Evolutionary conservation across 164 flowering plant genomes (phyloP), one percentile per base, ranked within the genome.

Genomic region (Chimonanthus praecox): DNA sequence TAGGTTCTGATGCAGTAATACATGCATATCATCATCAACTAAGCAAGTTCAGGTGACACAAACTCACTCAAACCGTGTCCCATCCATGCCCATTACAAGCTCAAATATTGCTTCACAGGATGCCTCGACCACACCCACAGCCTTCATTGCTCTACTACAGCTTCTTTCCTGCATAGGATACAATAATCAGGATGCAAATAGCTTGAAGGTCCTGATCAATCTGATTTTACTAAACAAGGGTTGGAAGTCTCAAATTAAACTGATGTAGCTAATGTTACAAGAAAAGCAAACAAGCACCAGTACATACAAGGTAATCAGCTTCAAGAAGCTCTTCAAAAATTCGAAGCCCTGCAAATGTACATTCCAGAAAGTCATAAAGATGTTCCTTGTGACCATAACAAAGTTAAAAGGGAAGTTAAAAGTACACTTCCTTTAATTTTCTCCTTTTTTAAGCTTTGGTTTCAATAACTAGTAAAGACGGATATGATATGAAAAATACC

Each of bases 41-140:
- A n/a, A 54, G 15, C 43, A 43, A 44, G 68, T 46, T 66, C 9
- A 20, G 51, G 48, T 48, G 71, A 79, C 54, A 10, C 46, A 44
- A 68, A 85, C 99, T 82, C 87, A 94, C 99, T 96, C 99, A 87
- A 86, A 96, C 67, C 99, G 92, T 73, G 89, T 86, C 48, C 87
- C 88, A 84, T 96, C 99, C 98, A 96, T 96, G 90, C 94, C 88
- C 99, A 96, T 96, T 67, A 96, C 86, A 86, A 94, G 98, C 85
- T 90, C 94, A 84, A 96, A 96, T 79, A 94, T 87, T 80, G 94
- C 97, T 85, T 96, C 99, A 85, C 99, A 96, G 9, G 89, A 85
- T 68, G 97, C 99, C 80, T 96, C 98, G 77, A 92, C 97, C 71
- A 96, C 90, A 65, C 99, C 97, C 18, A 90, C 98, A 80, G 99